Evolutionary conservation across 1,139 yeast species (phyloP).

Genomic region (Yamadazyma blattariae): DNA sequence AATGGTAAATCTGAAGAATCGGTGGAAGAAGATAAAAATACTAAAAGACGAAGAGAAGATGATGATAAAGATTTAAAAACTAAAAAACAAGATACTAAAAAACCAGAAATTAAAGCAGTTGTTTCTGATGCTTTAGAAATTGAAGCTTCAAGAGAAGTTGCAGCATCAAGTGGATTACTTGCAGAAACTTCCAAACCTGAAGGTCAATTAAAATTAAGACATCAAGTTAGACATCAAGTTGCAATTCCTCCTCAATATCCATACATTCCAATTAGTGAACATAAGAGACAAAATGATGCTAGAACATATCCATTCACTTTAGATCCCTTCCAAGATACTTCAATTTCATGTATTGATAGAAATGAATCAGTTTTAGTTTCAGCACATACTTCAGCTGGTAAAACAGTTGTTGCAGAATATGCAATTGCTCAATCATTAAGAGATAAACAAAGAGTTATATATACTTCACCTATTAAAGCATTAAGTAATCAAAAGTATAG

Average conservation of each 20-base stretch:
- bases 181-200: constrained; percentile 36
- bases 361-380: constrained; percentile 95
- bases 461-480: constrained; percentile 97
- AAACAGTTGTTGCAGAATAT: constrained; percentile 97
- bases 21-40: constrained; percentile 11
- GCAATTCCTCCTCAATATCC: constrained; percentile 92
- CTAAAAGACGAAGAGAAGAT: constrained; percentile 6
- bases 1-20: no score
- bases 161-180: constrained; percentile 70
- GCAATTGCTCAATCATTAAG: constrained; percentile 94
- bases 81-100: constrained; percentile 17
- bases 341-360: constrained; percentile 90
- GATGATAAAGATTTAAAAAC: constrained; percentile 11
- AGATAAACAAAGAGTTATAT: constrained; percentile 90
- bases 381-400: constrained; percentile 99
- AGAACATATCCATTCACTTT: constrained; percentile 86
- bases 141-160: constrained; percentile 86
- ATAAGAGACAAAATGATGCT: constrained; percentile 70
- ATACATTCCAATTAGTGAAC: constrained; percentile 84
- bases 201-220: constrained; percentile 70
- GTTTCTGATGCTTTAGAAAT: constrained; percentile 89
- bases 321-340: constrained; percentile 96
- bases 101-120: constrained; percentile 52
- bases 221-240: constrained; percentile 96
- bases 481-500: constrained; percentile 94